Conservation (phyloP, 345 rosid genomes). For the Erysimum cheiranthoides region DNA sequence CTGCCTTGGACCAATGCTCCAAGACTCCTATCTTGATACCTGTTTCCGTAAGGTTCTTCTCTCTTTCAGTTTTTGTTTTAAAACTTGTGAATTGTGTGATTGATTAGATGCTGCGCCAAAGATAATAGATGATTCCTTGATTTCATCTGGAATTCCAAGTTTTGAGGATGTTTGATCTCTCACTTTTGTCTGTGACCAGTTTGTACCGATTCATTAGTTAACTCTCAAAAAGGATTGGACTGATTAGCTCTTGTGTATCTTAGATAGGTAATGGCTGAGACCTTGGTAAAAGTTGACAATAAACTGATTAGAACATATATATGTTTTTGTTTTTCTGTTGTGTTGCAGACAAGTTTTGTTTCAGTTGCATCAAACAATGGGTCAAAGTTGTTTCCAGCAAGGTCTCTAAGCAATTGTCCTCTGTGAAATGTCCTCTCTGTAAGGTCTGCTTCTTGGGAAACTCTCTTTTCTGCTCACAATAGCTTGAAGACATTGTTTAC, state of each 20-base stretch:
- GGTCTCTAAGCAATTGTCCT: constrained; percentile 51
- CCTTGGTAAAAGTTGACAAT: neutral
- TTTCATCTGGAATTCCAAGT: neutral
- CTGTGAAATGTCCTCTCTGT: constrained; percentile 85
- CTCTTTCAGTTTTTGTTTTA: constrained; percentile 8
- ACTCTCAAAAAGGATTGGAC: neutral
- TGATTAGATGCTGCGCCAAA: neutral
- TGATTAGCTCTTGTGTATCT: constrained; percentile 14
- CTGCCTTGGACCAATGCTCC: constrained; percentile 63
- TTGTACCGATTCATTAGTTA: constrained; percentile 11
- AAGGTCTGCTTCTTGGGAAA: constrained; percentile 58
- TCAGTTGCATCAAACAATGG: constrained; percentile 79
- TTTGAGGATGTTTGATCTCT: neutral
- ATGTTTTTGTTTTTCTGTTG: neutral
- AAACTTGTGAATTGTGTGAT: neutral
- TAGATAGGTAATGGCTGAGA: neutral
- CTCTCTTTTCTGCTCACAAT: neutral
- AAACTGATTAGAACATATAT: neutral
- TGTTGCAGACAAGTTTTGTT: constrained; percentile 88
- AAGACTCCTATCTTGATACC: constrained; percentile 75
- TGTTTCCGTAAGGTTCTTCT: constrained; percentile 72
- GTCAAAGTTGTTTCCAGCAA: constrained; percentile 69
- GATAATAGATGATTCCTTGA: neutral
- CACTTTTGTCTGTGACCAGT: neutral
- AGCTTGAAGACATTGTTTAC: constrained; percentile 10